Evolutionary conservation across 345 rosid genomes (phyloP).

Genomic region (Anastatica hierochuntica): DNA sequence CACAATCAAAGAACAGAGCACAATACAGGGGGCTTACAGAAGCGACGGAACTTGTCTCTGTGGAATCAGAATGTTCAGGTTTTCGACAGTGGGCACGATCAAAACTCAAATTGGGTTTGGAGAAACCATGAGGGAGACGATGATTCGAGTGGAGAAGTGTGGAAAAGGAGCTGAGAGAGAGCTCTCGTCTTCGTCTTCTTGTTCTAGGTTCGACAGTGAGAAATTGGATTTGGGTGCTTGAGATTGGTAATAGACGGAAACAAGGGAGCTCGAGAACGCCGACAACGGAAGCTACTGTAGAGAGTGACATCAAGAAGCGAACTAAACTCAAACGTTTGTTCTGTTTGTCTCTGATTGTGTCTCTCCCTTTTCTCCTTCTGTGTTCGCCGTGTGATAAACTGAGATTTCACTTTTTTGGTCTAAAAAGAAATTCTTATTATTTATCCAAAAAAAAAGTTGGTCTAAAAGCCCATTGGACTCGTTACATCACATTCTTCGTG

Average conservation of each 20-base stretch:
- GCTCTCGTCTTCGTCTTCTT: slow-evolving; percentile 23
- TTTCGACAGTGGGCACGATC: slow-evolving; percentile 18
- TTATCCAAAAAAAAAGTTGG: no score
- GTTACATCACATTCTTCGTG: no score
- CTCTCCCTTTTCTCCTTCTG: no score
- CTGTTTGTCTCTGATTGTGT: no score
- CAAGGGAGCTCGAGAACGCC: slow-evolving; percentile 21
- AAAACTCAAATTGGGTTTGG: slow-evolving; percentile 17
- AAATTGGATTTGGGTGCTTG: slow-evolving; percentile 12
- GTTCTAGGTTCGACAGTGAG: slow-evolving; percentile 11
- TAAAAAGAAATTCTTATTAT: no score
- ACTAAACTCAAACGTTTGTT: no score
- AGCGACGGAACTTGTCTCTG: slow-evolving; percentile 27
- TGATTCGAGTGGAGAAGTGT: slow-evolving; percentile 8
- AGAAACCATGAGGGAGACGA: slow-evolving; percentile 9
- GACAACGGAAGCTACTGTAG: slow-evolving; percentile 8
- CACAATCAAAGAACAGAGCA: not conserved
- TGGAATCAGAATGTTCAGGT: slow-evolving; percentile 27
- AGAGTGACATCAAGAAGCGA: slow-evolving; percentile 22
- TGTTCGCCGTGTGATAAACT: no score
- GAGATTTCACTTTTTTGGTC: no score
- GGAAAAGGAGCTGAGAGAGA: slow-evolving; percentile 13
- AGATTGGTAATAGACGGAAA: slow-evolving; percentile 21
- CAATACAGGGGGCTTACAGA: slow-evolving; percentile 37
- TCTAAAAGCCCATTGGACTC: no score